Conservation (phyloP, 2,329 filamentous ascomycete species). For the Colletotrichum tabaci region DNA sequence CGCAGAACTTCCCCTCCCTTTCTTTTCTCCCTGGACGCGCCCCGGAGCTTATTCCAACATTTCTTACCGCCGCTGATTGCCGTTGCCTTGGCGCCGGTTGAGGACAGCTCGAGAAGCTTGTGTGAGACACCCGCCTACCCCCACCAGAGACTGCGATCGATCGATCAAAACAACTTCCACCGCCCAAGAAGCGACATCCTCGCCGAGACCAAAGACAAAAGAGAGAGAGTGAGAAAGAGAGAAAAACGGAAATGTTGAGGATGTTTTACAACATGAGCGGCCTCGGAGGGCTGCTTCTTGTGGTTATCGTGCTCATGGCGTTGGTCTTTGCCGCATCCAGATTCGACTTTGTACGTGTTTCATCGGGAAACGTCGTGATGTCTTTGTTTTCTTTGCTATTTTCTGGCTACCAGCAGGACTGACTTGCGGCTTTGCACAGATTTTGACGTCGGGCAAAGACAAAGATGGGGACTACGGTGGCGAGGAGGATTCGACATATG, state of each 20-base stretch:
- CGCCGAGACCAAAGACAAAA: neutral
- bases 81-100: neutral
- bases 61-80: slow-evolving; percentile 5
- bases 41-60: slow-evolving; percentile 12
- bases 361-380: neutral
- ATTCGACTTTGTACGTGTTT: slow-evolving; percentile 40
- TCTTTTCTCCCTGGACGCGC: slow-evolving; percentile 5
- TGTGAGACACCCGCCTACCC: neutral
- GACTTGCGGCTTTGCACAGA: slow-evolving; percentile 16
- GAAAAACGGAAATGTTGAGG: slow-evolving; percentile 32
- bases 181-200: neutral
- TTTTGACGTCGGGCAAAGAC: slow-evolving; percentile 33
- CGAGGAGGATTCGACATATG: slow-evolving; percentile 42
- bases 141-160: neutral
- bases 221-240: too few species aligned
- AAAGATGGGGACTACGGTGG: slow-evolving; percentile 35
- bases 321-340: slow-evolving; percentile 38
- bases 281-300: slow-evolving; percentile 28
- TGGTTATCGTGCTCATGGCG: slow-evolving; percentile 39
- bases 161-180: neutral
- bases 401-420: slow-evolving; percentile 5
- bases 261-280: slow-evolving; percentile 37
- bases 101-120: neutral
- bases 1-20: neutral
- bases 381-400: too few species aligned